These are phyloP conservation scores for Deuterostichococcus epilithicus DNA, from an alignment of 139 green algal genomes.

Conservation along the genomic window DNA sequence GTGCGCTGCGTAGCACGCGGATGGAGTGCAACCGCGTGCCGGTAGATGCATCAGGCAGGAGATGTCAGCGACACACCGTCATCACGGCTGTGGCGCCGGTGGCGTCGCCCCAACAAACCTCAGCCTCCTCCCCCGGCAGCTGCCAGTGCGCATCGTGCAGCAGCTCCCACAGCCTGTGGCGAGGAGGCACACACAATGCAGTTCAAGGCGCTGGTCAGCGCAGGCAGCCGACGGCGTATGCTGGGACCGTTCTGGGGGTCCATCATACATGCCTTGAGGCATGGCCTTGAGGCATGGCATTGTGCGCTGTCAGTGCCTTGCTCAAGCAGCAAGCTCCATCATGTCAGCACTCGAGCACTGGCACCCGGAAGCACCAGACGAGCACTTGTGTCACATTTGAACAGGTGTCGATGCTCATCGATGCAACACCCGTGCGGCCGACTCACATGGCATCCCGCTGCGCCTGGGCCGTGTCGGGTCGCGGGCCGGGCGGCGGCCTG, in stretches of 20 bases:
- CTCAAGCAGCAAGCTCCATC: too few relatives aligned
- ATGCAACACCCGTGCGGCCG: too few relatives aligned
- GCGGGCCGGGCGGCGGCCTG: neutral
- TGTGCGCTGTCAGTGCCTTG: too few relatives aligned
- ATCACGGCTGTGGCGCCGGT: slow-evolving; percentile 20
- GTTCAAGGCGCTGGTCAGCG: neutral
- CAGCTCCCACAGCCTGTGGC: slow-evolving; percentile 65
- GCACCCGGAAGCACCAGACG: too few relatives aligned
- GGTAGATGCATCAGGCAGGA: neutral
- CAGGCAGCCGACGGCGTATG: neutral
- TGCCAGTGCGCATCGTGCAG: slow-evolving; percentile 58
- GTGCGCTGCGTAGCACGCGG: neutral
- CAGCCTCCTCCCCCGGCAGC: slow-evolving; percentile 49
- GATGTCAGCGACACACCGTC: neutral
- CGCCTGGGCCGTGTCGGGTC: neutral
- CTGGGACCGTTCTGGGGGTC: neutral
- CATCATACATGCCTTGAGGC: neutral
- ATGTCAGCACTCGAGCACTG: too few relatives aligned
- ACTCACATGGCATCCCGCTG: slow-evolving; percentile 7
- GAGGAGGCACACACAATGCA: slow-evolving; percentile 24
- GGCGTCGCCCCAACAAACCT: slow-evolving; percentile 49
- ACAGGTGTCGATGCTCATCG: too few relatives aligned
- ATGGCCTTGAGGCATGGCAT: too few relatives aligned
- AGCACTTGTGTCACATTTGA: too few relatives aligned
- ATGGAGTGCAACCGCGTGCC: neutral